Evolutionary conservation across 768 basidiomycete species (phyloP), one percentile per base, ranked within the genome.

Genomic region (Auricularia cornea): DNA sequence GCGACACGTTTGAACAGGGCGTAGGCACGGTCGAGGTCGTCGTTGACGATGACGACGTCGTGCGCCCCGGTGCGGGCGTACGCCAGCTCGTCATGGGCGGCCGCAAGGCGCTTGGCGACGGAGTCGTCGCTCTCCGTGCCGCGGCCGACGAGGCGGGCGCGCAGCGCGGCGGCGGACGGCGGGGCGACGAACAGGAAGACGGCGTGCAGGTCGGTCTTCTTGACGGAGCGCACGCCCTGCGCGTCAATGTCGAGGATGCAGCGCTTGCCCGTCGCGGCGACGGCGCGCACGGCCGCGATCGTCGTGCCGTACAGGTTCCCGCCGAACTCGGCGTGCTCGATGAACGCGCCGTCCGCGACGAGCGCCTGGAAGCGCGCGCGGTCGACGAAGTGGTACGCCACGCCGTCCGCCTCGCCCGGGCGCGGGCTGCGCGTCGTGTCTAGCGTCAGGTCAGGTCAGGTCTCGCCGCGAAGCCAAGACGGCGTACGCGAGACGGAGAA

Each of bases 221-320:
- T 97, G 70, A 98, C 88, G 75, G 95, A 91, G 63, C 86, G 88
- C 65, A 98, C 92, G 59, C 96, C 96, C 92, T 95, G 74, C 38
- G 90, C 88, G 70, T 98, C 96, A 64, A 98, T 98, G 72, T 98
- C 96, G 41, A 98, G 82, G 64, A 98, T 88, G 72, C 96, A 98
- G 14, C 92, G 85, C 65, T 82, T 84, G 18, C 91, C 92, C 3
- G 82, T 78, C 20, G 80, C 74, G 38, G 84, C 80, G 30, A 97
- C 87, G 32, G 81, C 79, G 35, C 80, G 77, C 32, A 98, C 85
- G 26, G 94, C 86, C 66, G 84, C 80, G 65, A 87, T 86, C 67
- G 88, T 92, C 3, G 94, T 96, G n/a, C 95, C 95, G 71, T 98
- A 98, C 69, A 83, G 83, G 72, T 98, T 97, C 28, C 88, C 85